phyloP scores from a whole-genome alignment of 768 basidiomycete species.

The Macrolepiota fuliginosa region DNA sequence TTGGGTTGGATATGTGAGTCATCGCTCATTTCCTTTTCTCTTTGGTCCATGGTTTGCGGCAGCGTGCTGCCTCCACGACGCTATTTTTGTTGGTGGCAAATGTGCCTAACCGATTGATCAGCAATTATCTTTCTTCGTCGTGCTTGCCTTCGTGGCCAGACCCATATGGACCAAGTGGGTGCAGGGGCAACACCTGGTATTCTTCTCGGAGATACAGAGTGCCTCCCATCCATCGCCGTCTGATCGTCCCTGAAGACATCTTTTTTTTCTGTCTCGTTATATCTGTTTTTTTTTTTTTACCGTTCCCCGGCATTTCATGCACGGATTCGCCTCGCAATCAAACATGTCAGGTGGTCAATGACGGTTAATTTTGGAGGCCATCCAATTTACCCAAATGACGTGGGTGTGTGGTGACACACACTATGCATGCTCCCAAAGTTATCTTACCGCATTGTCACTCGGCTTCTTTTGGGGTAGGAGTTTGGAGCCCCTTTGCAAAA shows the following conservation, averaged over 20 bases:
- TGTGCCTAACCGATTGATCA: no score
- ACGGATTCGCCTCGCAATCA: neutral
- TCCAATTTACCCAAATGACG: neutral
- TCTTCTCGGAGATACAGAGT: neutral
- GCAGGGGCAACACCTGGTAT: neutral
- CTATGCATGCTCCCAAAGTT: neutral
- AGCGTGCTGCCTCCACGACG: neutral
- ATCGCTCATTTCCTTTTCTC: conserved; percentile 2
- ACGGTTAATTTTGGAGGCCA: neutral
- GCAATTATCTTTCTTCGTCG: no score
- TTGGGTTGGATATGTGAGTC: conserved; percentile 82
- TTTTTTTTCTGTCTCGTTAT: no score
- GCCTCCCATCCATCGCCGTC: no score
- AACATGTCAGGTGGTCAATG: neutral
- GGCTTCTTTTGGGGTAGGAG: conserved; percentile 13
- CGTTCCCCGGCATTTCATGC: no score
- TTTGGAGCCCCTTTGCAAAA: neutral
- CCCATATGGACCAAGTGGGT: neutral
- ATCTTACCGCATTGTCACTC: neutral
- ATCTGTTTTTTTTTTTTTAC: no score
- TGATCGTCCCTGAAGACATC: no score
- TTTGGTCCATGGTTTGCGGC: neutral
- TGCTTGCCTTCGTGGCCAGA: neutral
- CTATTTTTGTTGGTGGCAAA: conserved; percentile 2
- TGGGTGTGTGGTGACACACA: neutral